Evolutionary conservation across 495 filamentous ascomycete genomes (phyloP).

Genomic region (Filosporella fistucella): DNA sequence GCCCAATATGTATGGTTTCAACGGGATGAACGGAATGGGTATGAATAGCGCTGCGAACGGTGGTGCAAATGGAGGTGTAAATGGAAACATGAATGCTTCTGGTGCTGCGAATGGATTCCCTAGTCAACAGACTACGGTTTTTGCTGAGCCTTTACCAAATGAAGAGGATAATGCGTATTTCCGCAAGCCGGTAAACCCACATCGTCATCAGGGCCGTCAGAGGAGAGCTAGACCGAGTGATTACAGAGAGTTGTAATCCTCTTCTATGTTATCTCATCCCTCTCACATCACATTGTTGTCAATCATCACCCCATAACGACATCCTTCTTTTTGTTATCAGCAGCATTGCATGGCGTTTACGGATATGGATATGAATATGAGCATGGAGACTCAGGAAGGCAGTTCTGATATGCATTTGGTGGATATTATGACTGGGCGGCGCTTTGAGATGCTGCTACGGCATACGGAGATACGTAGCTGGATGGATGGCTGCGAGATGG

Average conservation of each 20-base stretch:
- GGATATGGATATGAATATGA: not conserved
- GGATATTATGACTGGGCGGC: too few relatives aligned
- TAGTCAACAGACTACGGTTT: conserved; percentile 69
- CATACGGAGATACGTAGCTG: too few relatives aligned
- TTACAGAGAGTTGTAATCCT: conserved; percentile 67
- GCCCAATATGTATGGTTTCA: conserved; percentile 15
- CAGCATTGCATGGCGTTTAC: conserved; percentile 1
- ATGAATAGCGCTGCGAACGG: conserved; percentile 25
- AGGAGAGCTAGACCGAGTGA: conserved; percentile 80
- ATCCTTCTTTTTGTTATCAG: too few relatives aligned
- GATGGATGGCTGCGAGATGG: too few relatives aligned
- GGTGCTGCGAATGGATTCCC: conserved; percentile 43
- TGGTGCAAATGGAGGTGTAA: conserved; percentile 22
- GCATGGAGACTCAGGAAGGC: too few relatives aligned
- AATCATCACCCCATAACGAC: not conserved
- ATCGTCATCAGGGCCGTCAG: conserved; percentile 78
- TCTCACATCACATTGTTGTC: too few relatives aligned
- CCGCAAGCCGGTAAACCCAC: conserved; percentile 91
- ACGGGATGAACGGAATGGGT: conserved; percentile 23
- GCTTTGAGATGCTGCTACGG: too few relatives aligned
- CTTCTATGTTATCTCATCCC: not conserved
- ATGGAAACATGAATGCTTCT: conserved; percentile 23
- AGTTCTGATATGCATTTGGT: too few relatives aligned
- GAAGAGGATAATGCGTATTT: conserved; percentile 93
- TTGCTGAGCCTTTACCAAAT: conserved; percentile 54